phyloP scores from a whole-genome alignment of 2,329 filamentous ascomycete genomes.

The Tolypocladium endophyticum region DNA sequence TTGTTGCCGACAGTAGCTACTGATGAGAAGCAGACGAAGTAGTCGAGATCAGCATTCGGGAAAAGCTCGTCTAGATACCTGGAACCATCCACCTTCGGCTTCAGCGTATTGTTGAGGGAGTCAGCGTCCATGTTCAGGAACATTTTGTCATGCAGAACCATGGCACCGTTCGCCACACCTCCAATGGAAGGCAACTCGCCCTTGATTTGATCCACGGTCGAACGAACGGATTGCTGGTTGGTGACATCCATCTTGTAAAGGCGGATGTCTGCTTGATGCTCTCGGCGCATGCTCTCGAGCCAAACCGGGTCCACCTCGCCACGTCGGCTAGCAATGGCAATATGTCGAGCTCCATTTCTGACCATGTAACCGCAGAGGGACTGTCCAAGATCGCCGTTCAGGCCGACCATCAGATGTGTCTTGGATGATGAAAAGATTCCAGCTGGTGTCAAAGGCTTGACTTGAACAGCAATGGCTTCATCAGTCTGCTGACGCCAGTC shows the following conservation, averaged over 20 bases:
- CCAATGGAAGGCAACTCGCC: constrained; percentile 21
- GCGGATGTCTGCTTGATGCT: not conserved
- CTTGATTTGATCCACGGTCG: constrained; percentile 8
- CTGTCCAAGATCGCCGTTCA: not conserved
- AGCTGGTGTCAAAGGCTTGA: not conserved
- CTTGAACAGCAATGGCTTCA: not conserved
- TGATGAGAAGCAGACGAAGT: constrained; percentile 32
- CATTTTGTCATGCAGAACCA: constrained; percentile 19
- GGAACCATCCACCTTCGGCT: constrained; percentile 27
- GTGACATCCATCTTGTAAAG: constrained; percentile 1
- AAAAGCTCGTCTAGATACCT: constrained; percentile 21
- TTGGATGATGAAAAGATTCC: not conserved
- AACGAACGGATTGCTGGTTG: not conserved
- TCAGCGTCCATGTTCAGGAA: constrained; percentile 21
- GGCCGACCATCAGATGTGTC: not conserved
- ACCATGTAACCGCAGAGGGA: constrained; percentile 1
- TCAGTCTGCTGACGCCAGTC: not conserved
- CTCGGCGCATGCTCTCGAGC: not conserved
- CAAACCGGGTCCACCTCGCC: not conserved
- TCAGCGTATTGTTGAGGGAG: constrained; percentile 13
- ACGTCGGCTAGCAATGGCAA: not conserved
- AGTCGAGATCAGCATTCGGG: constrained; percentile 18
- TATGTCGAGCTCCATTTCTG: not conserved
- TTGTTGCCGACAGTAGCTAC: constrained; percentile 22
- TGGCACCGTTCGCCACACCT: constrained; percentile 26